Evolutionary conservation across 306 rosid species (phyloP).

Genomic region (Prunus mongolica): DNA sequence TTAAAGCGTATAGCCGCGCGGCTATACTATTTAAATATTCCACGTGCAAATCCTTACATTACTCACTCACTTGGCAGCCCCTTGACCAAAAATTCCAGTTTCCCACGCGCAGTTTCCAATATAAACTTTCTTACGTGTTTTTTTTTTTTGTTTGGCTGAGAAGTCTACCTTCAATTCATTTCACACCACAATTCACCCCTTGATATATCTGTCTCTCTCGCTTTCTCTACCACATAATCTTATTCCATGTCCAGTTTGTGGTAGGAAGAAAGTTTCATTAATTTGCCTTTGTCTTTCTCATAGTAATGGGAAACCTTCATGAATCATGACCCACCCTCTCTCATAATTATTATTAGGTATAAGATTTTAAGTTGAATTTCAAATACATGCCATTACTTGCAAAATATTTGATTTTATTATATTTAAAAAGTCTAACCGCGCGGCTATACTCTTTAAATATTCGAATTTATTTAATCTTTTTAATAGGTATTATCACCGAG

Average conservation of each 20-base stretch:
- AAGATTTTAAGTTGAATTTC: not conserved
- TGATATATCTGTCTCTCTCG: not conserved
- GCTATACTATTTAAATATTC: no score
- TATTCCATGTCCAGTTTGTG: not conserved
- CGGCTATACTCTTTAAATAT: no score
- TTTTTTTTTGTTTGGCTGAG: not conserved
- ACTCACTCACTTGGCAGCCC: no score
- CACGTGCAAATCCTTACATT: no score
- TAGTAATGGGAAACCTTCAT: not conserved
- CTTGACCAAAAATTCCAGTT: not conserved
- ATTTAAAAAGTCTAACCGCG: no score
- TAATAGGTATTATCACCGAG: no score
- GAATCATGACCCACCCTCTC: not conserved
- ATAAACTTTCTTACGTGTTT: not conserved
- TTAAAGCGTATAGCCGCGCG: no score
- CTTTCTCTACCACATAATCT: not conserved
- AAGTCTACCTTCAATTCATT: not conserved
- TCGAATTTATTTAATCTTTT: no score
- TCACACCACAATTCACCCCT: conserved; percentile 2
- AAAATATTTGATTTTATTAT: no score
- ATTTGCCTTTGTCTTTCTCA: not conserved
- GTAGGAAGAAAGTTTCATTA: not conserved
- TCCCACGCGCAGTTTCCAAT: not conserved
- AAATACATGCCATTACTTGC: no score
- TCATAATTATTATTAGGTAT: no score